A percentile compares a stretch with the other conserved stretches of the same genome.
These are phyloP conservation scores for Monosporascus sp. DNA, from an alignment of 2,329 filamentous ascomycete species.

Conservation along the genomic window DNA sequence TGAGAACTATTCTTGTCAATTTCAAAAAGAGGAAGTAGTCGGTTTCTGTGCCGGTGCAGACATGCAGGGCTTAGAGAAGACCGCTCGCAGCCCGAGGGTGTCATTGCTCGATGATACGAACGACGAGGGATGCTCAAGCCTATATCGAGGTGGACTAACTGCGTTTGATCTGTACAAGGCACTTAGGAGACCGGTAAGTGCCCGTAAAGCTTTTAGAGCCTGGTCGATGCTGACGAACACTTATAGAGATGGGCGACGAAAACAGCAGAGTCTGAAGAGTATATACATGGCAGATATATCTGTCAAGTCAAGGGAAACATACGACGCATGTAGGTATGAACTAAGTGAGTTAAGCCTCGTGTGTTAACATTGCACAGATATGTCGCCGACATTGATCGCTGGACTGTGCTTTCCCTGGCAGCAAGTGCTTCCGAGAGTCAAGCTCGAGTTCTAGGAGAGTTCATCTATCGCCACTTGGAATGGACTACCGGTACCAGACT, in stretches of 20 bases:
- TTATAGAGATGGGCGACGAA: background rate
- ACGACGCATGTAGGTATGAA: background rate
- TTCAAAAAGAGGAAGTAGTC: background rate
- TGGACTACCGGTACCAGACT: conserved; percentile 1
- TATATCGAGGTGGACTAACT: background rate
- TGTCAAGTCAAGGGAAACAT: background rate
- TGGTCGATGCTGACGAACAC: too few relatives aligned
- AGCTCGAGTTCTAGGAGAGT: conserved; percentile 2
- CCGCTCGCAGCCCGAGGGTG: background rate
- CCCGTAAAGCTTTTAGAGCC: too few relatives aligned
- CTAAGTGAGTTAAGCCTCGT: background rate
- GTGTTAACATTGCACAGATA: conserved; percentile 3
- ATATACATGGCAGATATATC: background rate
- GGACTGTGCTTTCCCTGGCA: conserved; percentile 6
- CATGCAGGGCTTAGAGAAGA: background rate
- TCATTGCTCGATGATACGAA: background rate
- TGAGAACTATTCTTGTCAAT: background rate
- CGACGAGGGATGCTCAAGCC: background rate
- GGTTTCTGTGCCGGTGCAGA: background rate
- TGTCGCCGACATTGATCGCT: conserved; percentile 4
- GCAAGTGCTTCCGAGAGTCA: conserved; percentile 1
- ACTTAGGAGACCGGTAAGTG: background rate
- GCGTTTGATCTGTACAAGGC: background rate
- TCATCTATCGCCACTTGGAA: conserved; percentile 6
- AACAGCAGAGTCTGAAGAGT: background rate